Percentiles rank a stretch among this genome's conserved stretches.
These are phyloP conservation scores for Kwoniella dendrophila DNA, from an alignment of 768 basidiomycete genomes.

Conservation along the genomic window DNA sequence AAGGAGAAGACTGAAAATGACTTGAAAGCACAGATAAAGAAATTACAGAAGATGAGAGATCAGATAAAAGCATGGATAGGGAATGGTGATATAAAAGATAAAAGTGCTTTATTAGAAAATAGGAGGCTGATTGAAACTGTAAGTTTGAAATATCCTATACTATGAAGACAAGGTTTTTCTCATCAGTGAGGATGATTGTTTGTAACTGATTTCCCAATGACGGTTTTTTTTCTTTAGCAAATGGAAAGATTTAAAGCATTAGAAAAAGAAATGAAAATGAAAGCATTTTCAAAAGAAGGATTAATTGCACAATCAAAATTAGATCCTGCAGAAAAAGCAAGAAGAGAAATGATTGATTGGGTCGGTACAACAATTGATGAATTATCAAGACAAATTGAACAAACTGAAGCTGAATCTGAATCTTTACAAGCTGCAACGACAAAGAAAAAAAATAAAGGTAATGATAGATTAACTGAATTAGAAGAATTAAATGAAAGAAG, in stretches of 20 bases:
- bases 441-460: slow-evolving; percentile 67
- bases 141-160: too few species aligned
- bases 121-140: slow-evolving; percentile 96
- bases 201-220: neutral
- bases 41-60: slow-evolving; percentile 77
- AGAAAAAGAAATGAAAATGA: slow-evolving; percentile 99
- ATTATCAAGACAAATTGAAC: slow-evolving; percentile 87
- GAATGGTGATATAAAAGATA: slow-evolving; percentile 99
- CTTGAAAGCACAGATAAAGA: slow-evolving; percentile 98
- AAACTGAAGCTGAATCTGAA: slow-evolving; percentile 93
- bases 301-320: slow-evolving; percentile 89
- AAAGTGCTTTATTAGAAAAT: slow-evolving; percentile 85
- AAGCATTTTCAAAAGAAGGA: slow-evolving; percentile 98
- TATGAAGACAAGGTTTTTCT: slow-evolving; percentile 19
- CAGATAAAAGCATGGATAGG: slow-evolving; percentile 96
- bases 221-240: slow-evolving; percentile 67
- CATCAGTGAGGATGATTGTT: neutral
- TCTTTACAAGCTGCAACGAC: slow-evolving; percentile 71
- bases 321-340: slow-evolving; percentile 96
- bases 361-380: slow-evolving; percentile 86
- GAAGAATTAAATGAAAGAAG: slow-evolving; percentile 88
- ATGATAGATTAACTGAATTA: slow-evolving; percentile 77
- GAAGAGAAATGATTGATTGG: slow-evolving; percentile 81
- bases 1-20: slow-evolving; percentile 97
- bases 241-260: slow-evolving; percentile 99